Evolutionary conservation across 1,284 basidiomycete species (phyloP), one percentile per base, ranked within the genome.

Genomic region (Malassezia caprae): DNA sequence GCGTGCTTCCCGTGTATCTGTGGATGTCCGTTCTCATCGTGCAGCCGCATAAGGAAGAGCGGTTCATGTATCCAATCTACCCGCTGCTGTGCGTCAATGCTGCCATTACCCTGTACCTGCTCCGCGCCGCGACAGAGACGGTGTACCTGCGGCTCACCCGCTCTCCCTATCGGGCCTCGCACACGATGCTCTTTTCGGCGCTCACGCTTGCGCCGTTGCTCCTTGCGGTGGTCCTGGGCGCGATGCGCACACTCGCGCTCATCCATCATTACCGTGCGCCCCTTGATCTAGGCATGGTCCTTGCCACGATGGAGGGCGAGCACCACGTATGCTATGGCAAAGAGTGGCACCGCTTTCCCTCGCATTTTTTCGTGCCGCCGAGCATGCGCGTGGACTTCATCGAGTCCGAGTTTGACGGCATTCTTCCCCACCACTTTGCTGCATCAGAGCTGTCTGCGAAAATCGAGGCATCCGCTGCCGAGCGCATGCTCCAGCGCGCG

Each of bases 1-100:
- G 91, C 40, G 78, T 96, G 15, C 76, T 81, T 6, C 90, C 90
- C 1, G 81, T 93, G 66, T 96, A 98, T 77, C 65, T 96, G 26
- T 98, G 94, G 91, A 70, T 86, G 44, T 80, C 75, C 2, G 83
- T 94, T 61, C 78, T 99, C 60, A 84, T 82, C 8, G 60, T 79
- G 1, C 94, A 98, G 76, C 77, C 85, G 5, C 94, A 98, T 78
- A 98, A 98, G 78, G 94, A 99, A 76, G 94, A 98, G 75, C 81
- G 94, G 23, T 98, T 99, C 78, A 87, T 98, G 84, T 98, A 85
- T 76, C 93, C 94, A 1, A 85, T 83, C 1, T 98, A 96, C 76
- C 85, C 90, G 0, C 77, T 96, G 41, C 77, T 98, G 49, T 89
- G 88, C 73, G 88, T 98, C 77, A 96, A 96, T 75, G 93, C 90